Evolutionary conservation across 202 grass and related monocot species (phyloP).

Genomic region (Dendrocalamus latiflorus): DNA sequence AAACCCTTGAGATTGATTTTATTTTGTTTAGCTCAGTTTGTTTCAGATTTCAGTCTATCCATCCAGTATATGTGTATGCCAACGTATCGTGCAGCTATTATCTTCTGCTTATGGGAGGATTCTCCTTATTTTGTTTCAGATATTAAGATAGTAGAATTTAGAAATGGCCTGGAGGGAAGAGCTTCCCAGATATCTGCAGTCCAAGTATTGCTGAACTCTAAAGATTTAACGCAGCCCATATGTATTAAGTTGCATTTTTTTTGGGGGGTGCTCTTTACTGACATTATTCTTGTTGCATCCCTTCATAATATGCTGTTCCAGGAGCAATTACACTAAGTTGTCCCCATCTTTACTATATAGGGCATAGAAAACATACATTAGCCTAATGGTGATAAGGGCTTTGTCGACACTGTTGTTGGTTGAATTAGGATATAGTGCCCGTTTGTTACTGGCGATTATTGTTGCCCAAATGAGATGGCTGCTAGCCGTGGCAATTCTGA

Average conservation of each 20-base stretch:
- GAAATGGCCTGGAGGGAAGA: constrained; percentile 54
- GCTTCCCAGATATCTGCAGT: constrained; percentile 43
- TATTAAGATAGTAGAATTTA: constrained; percentile 61
- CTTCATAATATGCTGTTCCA: background rate
- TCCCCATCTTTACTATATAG: background rate
- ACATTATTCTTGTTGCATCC: background rate
- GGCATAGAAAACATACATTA: background rate
- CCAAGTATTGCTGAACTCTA: constrained; percentile 35
- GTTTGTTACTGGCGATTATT: background rate
- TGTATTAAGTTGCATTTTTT: constrained; percentile 4
- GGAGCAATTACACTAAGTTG: background rate
- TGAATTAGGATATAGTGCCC: background rate
- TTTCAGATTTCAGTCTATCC: background rate
- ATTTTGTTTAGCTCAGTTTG: background rate
- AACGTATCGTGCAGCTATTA: background rate
- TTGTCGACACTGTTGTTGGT: background rate
- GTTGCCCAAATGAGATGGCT: background rate
- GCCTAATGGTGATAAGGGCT: background rate
- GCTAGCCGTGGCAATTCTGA: too few species aligned
- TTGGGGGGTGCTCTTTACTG: background rate
- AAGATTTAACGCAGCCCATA: constrained; percentile 17
- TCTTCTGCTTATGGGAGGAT: background rate
- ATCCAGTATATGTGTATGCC: background rate
- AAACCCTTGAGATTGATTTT: background rate
- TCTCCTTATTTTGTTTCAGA: constrained; percentile 35